These are phyloP conservation scores for Amyloporia xantha DNA, from an alignment of 768 basidiomycete genomes.

Conservation along the genomic window DNA sequence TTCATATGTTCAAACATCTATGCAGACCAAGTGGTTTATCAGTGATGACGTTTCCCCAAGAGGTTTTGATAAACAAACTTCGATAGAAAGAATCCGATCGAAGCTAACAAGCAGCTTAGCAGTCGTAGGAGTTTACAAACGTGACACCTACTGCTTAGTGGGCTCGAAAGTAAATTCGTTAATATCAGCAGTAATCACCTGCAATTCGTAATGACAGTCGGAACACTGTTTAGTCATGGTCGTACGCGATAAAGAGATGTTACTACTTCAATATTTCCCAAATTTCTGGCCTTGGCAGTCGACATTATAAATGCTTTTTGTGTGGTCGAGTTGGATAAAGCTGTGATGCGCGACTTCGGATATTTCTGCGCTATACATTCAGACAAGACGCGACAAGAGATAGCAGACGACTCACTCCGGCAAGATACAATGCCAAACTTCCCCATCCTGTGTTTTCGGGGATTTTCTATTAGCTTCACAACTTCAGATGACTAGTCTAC, in stretches of 20 bases:
- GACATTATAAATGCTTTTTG: slow-evolving; percentile 61
- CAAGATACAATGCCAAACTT: slow-evolving; percentile 60
- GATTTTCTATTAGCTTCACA: neutral
- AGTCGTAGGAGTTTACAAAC: neutral
- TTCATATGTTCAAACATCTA: slow-evolving; percentile 78
- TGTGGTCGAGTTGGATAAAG: slow-evolving; percentile 61
- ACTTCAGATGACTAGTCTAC: neutral
- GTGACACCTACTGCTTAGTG: neutral
- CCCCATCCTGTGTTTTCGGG: slow-evolving; percentile 49
- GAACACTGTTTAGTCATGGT: neutral
- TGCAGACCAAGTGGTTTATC: neutral
- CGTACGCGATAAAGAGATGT: neutral
- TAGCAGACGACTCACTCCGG: slow-evolving; percentile 42
- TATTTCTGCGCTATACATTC: slow-evolving; percentile 43
- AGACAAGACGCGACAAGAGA: neutral
- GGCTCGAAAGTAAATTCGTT: slow-evolving; percentile 50
- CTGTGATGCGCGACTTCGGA: slow-evolving; percentile 53
- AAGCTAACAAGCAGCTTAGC: slow-evolving; percentile 35
- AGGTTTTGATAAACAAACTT: slow-evolving; percentile 30
- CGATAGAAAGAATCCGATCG: slow-evolving; percentile 64
- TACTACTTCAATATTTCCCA: slow-evolving; percentile 42
- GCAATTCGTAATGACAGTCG: too few species aligned
- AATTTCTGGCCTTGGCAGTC: slow-evolving; percentile 39
- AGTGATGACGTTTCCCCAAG: neutral
- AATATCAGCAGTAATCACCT: slow-evolving; percentile 67